Percentiles rank a stretch among this genome's conserved stretches.
These are phyloP conservation scores for Wickerhamomyces queroliae DNA, from an alignment of 805 yeast genomes.

Conservation along the genomic window DNA sequence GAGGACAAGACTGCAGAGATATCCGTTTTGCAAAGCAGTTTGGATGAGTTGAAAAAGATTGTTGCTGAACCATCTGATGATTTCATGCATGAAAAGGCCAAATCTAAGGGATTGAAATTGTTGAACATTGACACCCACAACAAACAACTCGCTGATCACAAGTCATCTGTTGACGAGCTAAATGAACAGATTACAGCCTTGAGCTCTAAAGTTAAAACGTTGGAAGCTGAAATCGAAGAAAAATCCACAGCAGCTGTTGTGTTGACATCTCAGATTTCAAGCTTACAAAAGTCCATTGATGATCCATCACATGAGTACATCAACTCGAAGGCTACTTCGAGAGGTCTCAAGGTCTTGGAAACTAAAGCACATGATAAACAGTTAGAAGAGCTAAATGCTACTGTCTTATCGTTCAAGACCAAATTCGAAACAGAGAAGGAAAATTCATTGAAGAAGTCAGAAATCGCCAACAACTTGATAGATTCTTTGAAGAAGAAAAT, in stretches of 20 bases:
- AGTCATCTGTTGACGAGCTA: background rate
- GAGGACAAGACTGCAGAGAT: no score
- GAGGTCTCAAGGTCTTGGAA: conserved; percentile 12
- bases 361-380: conserved; percentile 1
- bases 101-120: conserved; percentile 9
- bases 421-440: background rate
- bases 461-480: conserved; percentile 5
- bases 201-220: conserved; percentile 5
- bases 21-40: no score
- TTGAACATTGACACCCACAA: conserved; percentile 3
- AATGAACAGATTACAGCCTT: conserved; percentile 7
- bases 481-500: conserved; percentile 14
- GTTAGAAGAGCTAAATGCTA: conserved; percentile 1
- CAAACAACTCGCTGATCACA: background rate
- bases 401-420: conserved; percentile 1
- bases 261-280: background rate
- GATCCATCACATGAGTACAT: conserved; percentile 24
- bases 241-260: conserved; percentile 4
- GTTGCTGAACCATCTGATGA: conserved; percentile 13
- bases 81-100: conserved; percentile 9
- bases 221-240: conserved; percentile 14
- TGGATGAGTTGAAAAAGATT: no score
- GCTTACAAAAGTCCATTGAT: conserved; percentile 1
- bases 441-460: conserved; percentile 5
- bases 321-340: conserved; percentile 15